Conservation (phyloP, 2,329 filamentous ascomycete species). For the Hypoxylon sp. region DNA sequence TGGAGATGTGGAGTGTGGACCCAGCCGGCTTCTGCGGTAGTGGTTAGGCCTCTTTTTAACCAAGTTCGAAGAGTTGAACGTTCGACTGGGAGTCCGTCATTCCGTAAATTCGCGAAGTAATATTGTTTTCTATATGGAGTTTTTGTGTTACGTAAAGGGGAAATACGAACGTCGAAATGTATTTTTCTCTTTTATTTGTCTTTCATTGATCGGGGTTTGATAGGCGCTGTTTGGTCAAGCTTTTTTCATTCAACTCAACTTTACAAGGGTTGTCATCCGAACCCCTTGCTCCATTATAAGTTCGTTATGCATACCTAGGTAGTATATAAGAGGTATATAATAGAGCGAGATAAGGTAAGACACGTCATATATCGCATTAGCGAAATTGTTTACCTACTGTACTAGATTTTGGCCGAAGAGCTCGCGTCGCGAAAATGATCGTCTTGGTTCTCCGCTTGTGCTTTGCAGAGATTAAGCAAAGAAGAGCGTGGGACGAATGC, state of each 20-base stretch:
- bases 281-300: conserved; percentile 3
- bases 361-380: conserved; percentile 21
- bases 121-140: background rate
- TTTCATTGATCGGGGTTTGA: no score
- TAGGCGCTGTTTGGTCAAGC: background rate
- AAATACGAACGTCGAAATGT: no score
- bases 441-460: background rate
- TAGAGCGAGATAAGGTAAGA: conserved; percentile 1
- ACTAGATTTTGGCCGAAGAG: conserved; percentile 1
- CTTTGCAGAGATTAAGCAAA: background rate
- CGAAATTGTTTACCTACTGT: conserved; percentile 17
- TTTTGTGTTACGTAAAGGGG: background rate
- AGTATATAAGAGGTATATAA: conserved; percentile 1
- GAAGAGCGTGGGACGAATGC: background rate
- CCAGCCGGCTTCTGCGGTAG: conserved; percentile 1
- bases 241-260: background rate
- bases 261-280: background rate
- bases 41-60: conserved; percentile 1
- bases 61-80: background rate
- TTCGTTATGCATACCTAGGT: conserved; percentile 4
- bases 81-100: conserved; percentile 1
- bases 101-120: background rate
- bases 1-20: conserved; percentile 2
- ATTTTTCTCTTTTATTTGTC: no score
- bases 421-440: conserved; percentile 8